Conservation (phyloP, 192 early-diverging fungal genomes). For the Podila epigama region DNA sequence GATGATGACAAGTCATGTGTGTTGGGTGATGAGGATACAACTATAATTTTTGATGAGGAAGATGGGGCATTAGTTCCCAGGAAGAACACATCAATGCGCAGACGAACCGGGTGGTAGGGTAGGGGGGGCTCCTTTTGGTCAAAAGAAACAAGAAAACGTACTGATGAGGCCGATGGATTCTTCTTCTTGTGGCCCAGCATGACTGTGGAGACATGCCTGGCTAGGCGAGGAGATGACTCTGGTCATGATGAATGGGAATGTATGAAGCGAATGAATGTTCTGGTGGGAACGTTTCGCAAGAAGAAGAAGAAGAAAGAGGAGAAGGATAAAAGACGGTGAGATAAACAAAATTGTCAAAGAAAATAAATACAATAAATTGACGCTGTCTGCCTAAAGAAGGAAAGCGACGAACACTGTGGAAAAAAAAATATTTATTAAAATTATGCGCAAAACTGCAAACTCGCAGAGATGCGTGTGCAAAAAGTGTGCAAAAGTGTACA, state of each 20-base stretch:
- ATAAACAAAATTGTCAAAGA: no score
- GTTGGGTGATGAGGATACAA: conserved; percentile 6
- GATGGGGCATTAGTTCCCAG: neutral
- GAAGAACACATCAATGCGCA: neutral
- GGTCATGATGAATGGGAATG: conserved; percentile 17
- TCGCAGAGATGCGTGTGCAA: no score
- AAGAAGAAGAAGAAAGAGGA: neutral
- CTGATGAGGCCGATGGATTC: conserved; percentile 41
- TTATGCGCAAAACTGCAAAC: no score
- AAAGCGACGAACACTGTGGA: neutral
- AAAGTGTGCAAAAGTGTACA: no score
- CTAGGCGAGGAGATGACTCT: conserved; percentile 12
- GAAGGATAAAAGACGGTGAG: no score
- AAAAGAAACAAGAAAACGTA: conserved; percentile 1
- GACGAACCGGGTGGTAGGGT: neutral
- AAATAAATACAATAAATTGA: no score
- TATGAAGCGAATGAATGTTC: neutral
- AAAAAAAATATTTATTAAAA: neutral
- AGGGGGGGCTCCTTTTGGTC: neutral
- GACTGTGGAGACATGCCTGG: neutral
- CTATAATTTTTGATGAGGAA: neutral
- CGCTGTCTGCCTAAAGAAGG: no score
- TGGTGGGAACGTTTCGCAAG: neutral
- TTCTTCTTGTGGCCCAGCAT: conserved; percentile 2
- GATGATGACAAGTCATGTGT: neutral